Evolutionary conservation across 2,329 filamentous ascomycete genomes (phyloP), one percentile per base, ranked within the genome.

Genomic region (Aspergillus vadensis): DNA sequence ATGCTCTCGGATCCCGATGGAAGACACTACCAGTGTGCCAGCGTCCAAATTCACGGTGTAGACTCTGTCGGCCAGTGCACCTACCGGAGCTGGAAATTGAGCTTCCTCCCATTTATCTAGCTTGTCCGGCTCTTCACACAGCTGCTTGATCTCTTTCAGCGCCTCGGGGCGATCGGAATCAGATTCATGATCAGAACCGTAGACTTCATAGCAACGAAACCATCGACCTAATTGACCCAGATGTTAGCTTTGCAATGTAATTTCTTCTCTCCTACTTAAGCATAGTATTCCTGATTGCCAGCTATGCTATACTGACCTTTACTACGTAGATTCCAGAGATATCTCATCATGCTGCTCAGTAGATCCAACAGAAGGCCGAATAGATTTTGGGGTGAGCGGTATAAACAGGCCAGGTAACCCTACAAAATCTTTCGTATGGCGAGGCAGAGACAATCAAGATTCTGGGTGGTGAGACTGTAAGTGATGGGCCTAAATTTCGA

Each of bases 31-130:
- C 12, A 68, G 62, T 55, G 32, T 48, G 27, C 60, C 66, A 4
- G 55, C 38, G 56, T 72, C 69, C 25, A 43, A 39, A 62, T 72
- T 61, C 39, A 72, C 57, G 7, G 67, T 71, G 60, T 71, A 71
- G 25, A 27, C 25, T 27, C 1, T 27, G 25, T 2, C 0, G 7
- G 25, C 25, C 25, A 27, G 25, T 2, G 25, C 7, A 27, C 25
- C 25, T 27, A 27, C 7, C 25, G 69, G 67, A 55, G 60, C 67
- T n/a, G 63, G 65, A 21, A 67, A 69, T 15, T 60, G 50, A 30
- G 69, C 56, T 55, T 23, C 14, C 50, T 68, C 69, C 68, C 65
- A 70, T n/a, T 49, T 52, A 14, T 65, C 38, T 17, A 67, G 58
- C 21, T 58, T 63, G 30, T 36, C 57, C 41, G 47, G 36, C 19